Evolutionary conservation across 129 eudicot species (phyloP), one percentile per base, ranked within the genome.

Genomic region (Artemisia argyi): DNA sequence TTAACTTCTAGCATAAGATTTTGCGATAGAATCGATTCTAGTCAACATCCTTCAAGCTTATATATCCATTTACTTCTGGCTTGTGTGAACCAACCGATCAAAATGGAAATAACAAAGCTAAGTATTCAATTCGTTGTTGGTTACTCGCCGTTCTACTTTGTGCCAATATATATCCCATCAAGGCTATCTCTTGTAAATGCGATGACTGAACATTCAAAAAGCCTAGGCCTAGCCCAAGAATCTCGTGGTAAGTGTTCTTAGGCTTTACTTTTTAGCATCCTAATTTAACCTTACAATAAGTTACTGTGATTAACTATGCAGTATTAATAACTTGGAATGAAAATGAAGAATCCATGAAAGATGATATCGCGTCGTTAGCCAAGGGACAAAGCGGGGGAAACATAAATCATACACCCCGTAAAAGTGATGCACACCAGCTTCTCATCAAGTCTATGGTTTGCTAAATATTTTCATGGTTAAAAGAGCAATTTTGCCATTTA

Each of bases 91-190:
- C n/a, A 67, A 46, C 58, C 20, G 26, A 70, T 26, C 52, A 17
- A 53, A 62, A 77, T 77, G 81, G 44, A 62, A 59, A 77, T 32
- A 62, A 77, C 52, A 70, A 70, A 77, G 60, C 66, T 70, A 28
- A 69, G 51, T 62, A n/a, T n/a, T n/a, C n/a, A n/a, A 62, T 61
- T 66, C 52, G 44, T 44, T 70, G 59, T 53, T 70, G 72, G 60
- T 18, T 77, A 62, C 55, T 77, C 76, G 64, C 62, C 26, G 16
- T 77, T 42, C 66, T 77, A 64, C 28, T 70, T 70, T 62, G 18
- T 39, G 47, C 72, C 28, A 49, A 62, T 61, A n/a, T n/a, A n/a
- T n/a, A 77, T 77, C 59, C 76, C 72, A 77, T 62, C 81, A 52
- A 70, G 44, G 55, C 54, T 71, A 50, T 76, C 72, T 46, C 76